Evolutionary conservation across 2,329 filamentous ascomycete genomes (phyloP).

Genomic region (Epichloe amarillans): DNA sequence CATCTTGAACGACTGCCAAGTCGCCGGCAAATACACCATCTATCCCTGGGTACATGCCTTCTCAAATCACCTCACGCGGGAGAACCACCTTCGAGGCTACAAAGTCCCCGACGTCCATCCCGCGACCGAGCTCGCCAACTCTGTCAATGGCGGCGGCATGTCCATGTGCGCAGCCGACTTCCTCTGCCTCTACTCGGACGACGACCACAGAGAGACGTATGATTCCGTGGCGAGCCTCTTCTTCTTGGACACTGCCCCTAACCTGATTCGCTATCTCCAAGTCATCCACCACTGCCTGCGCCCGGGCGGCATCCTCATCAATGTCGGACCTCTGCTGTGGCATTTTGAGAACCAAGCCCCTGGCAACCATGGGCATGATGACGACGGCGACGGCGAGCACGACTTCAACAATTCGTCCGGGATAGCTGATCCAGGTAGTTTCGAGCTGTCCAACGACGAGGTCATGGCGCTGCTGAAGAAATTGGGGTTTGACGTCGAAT

Average conservation of each 20-base stretch:
- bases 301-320: slow-evolving; percentile 70
- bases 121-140: slow-evolving; percentile 34
- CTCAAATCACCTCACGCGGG: slow-evolving; percentile 65
- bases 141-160: slow-evolving; percentile 49
- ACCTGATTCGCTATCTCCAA: slow-evolving; percentile 79
- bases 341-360: slow-evolving; percentile 74
- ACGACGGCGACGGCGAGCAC: slow-evolving; percentile 36
- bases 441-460: slow-evolving; percentile 85
- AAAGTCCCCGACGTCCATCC: slow-evolving; percentile 72
- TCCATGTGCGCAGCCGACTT: slow-evolving; percentile 92
- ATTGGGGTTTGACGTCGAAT: slow-evolving; percentile 65
- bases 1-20: slow-evolving; percentile 54
- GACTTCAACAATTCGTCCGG: slow-evolving; percentile 42
- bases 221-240: slow-evolving; percentile 84
- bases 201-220: slow-evolving; percentile 48
- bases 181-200: slow-evolving; percentile 64
- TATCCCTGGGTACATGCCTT: slow-evolving; percentile 82
- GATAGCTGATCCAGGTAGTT: slow-evolving; percentile 77
- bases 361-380: slow-evolving; percentile 39
- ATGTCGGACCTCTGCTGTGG: slow-evolving; percentile 85
- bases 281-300: slow-evolving; percentile 67
- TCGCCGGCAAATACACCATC: slow-evolving; percentile 52
- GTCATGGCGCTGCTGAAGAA: slow-evolving; percentile 61
- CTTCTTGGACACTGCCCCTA: slow-evolving; percentile 94
- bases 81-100: slow-evolving; percentile 62